Percentiles rank a stretch among this genome's conserved stretches.
Evolutionary conservation across 805 yeast species (phyloP).

Genomic region (Scheffersomyces spartinae): DNA sequence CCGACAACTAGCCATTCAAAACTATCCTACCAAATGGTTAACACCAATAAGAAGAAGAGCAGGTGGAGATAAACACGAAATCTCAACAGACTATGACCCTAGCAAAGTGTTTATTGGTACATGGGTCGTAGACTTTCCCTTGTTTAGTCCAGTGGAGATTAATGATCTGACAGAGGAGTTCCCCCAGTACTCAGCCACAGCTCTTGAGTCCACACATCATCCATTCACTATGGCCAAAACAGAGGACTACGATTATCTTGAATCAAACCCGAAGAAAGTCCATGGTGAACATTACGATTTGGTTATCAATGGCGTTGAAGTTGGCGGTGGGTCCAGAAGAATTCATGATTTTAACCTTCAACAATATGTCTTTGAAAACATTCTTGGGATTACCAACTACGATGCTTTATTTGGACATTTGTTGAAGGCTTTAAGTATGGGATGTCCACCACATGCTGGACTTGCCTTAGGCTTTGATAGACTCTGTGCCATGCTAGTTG

Average conservation of each 20-base stretch:
- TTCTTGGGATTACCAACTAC: slow-evolving; percentile 50
- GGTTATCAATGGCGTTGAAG: slow-evolving; percentile 87
- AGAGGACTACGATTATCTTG: slow-evolving; percentile 52
- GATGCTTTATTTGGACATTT: slow-evolving; percentile 74
- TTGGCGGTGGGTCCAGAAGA: slow-evolving; percentile 97
- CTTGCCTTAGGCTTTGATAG: slow-evolving; percentile 93
- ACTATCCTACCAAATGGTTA: slow-evolving; percentile 39
- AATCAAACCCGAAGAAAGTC: slow-evolving; percentile 45
- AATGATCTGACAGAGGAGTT: slow-evolving; percentile 21
- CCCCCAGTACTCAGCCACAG: slow-evolving; percentile 45
- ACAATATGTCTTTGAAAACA: slow-evolving; percentile 51
- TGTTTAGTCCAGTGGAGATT: slow-evolving; percentile 66
- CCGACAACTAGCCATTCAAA: slow-evolving; percentile 60
- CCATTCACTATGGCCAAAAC: slow-evolving; percentile 90
- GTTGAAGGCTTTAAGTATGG: slow-evolving; percentile 67
- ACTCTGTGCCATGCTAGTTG: slow-evolving; percentile 82
- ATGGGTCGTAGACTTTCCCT: slow-evolving; percentile 91
- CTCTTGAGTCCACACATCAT: slow-evolving; percentile 75
- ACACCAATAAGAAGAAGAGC: slow-evolving; percentile 13
- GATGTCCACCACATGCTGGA: slow-evolving; percentile 99
- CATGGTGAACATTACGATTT: slow-evolving; percentile 90
- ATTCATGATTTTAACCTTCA: slow-evolving; percentile 80
- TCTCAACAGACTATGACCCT: slow-evolving; percentile 9
- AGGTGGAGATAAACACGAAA: slow-evolving; percentile 7
- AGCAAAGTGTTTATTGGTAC: slow-evolving; percentile 42